These are phyloP conservation scores for Elasticomyces elasticus DNA, from an alignment of 495 filamentous ascomycete species.

Conservation along the genomic window DNA sequence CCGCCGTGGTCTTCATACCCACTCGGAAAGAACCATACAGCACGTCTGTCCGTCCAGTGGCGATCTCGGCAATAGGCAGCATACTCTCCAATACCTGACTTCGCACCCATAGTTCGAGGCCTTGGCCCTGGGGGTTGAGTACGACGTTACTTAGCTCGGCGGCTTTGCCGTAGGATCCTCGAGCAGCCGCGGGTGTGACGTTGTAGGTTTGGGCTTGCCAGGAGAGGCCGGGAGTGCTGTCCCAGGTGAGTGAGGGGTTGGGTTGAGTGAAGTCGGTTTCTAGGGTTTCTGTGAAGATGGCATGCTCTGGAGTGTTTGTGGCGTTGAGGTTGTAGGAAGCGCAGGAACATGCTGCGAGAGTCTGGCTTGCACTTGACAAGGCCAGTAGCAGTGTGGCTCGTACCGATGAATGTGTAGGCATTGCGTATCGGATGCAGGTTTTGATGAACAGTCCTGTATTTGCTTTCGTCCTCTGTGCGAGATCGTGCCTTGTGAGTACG, in stretches of 20 bases:
- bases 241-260: slow-evolving; percentile 14
- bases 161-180: slow-evolving; percentile 58
- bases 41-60: slow-evolving; percentile 47
- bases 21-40: slow-evolving; percentile 57
- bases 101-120: slow-evolving; percentile 49
- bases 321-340: slow-evolving; percentile 47
- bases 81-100: slow-evolving; percentile 35
- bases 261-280: slow-evolving; percentile 59
- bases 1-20: slow-evolving; percentile 49
- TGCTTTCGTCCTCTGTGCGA: too few relatives aligned
- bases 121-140: slow-evolving; percentile 29
- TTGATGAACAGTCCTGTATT: too few relatives aligned
- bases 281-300: slow-evolving; percentile 55
- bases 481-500: neutral
- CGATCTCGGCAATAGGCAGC: slow-evolving; percentile 52
- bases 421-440: neutral
- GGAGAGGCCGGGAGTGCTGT: slow-evolving; percentile 38
- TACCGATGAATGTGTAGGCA: too few relatives aligned
- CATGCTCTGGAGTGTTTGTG: slow-evolving; percentile 23
- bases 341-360: slow-evolving; percentile 32
- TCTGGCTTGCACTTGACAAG: neutral
- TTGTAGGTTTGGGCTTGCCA: slow-evolving; percentile 60
- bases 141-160: slow-evolving; percentile 45
- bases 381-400: neutral
- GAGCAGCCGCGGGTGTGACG: slow-evolving; percentile 39